Percentiles rank a stretch among this genome's conserved stretches.
These are phyloP conservation scores for Platanthera zijinensis DNA, from an alignment of 106 monocot genomes.

Conservation along the genomic window DNA sequence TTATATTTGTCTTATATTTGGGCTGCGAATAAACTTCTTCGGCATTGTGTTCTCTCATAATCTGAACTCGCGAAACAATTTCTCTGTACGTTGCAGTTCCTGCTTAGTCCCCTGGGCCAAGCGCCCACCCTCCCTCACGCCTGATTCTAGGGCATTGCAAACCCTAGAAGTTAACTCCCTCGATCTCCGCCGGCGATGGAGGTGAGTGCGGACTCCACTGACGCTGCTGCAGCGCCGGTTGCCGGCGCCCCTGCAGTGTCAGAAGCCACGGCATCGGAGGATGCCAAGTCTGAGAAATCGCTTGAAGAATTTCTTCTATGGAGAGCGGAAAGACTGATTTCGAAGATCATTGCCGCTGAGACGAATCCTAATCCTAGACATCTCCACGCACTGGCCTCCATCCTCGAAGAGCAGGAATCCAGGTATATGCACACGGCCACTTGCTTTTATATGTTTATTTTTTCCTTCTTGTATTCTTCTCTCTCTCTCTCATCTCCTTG, in stretches of 20 bases:
- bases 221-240: not conserved
- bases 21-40: no score
- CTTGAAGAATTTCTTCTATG: conserved; percentile 50
- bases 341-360: conserved; percentile 47
- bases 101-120: no score
- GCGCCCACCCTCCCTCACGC: no score
- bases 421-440: conserved; percentile 20
- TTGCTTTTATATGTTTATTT: not conserved
- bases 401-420: conserved; percentile 68
- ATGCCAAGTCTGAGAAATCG: conserved; percentile 17
- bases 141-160: not conserved
- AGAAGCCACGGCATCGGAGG: conserved; percentile 13
- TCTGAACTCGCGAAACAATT: no score
- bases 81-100: no score
- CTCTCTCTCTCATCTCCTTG: not conserved
- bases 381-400: conserved; percentile 78
- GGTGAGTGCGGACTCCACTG: conserved; percentile 1
- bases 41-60: no score
- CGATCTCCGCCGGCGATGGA: conserved; percentile 12
- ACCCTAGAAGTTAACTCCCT: not conserved
- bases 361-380: conserved; percentile 74
- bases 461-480: not conserved
- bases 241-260: conserved; percentile 7
- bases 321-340: conserved; percentile 58
- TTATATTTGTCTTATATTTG: no score